Conservation (phyloP, 2,329 filamentous ascomycete genomes). For the Lojkania enalia region DNA sequence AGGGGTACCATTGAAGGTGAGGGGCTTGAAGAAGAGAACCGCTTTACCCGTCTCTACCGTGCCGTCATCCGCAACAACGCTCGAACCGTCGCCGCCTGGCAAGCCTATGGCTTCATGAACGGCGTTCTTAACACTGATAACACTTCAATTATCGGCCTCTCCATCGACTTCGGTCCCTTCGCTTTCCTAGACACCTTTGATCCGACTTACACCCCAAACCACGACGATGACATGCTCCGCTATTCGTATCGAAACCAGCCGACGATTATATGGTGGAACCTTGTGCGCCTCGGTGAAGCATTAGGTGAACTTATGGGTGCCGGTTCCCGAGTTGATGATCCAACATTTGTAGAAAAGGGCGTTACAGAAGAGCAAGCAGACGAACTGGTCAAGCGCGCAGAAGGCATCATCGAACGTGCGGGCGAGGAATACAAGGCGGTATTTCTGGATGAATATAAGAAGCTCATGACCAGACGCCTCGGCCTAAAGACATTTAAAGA, state of each 20-base stretch:
- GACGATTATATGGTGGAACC: slow-evolving; percentile 97
- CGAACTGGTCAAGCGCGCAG: slow-evolving; percentile 75
- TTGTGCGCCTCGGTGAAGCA: slow-evolving; percentile 86
- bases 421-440: slow-evolving; percentile 88
- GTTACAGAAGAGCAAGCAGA: slow-evolving; percentile 69
- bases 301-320: slow-evolving; percentile 86
- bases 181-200: slow-evolving; percentile 98
- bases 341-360: slow-evolving; percentile 71
- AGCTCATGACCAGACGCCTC: slow-evolving; percentile 76
- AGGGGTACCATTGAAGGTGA: slow-evolving; percentile 68
- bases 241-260: slow-evolving; percentile 96
- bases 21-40: slow-evolving; percentile 72
- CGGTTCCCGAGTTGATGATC: slow-evolving; percentile 70
- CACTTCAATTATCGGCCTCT: slow-evolving; percentile 85
- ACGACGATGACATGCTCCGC: slow-evolving; percentile 84
- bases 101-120: slow-evolving; percentile 99
- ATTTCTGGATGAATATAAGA: slow-evolving; percentile 88
- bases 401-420: slow-evolving; percentile 76
- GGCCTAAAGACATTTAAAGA: slow-evolving; percentile 72
- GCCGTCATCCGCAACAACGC: slow-evolving; percentile 87
- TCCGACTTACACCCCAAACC: slow-evolving; percentile 91
- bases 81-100: slow-evolving; percentile 86
- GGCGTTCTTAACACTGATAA: slow-evolving; percentile 98
- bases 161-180: slow-evolving; percentile 94
- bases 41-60: slow-evolving; percentile 83